Evolutionary conservation across 73 alveolate species (phyloP).

Genomic region (Stentor coeruleus): DNA sequence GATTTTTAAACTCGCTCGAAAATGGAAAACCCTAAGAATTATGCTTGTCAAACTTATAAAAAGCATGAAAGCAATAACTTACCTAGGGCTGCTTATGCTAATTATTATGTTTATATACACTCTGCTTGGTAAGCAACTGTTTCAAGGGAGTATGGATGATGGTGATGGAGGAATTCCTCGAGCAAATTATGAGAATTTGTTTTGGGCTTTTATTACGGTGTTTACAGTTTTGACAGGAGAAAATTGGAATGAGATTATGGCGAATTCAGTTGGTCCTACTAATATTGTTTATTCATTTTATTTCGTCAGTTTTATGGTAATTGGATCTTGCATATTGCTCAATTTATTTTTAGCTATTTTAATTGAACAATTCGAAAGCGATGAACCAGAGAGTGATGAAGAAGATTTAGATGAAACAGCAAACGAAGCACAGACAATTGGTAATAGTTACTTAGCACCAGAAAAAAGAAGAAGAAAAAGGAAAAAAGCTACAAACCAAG

Average conservation of each 20-base stretch:
- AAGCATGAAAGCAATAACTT: slow-evolving; percentile 27
- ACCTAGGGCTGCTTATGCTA: slow-evolving; percentile 35
- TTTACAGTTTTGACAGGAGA: slow-evolving; percentile 57
- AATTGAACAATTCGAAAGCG: slow-evolving; percentile 83
- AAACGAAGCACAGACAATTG: slow-evolving; percentile 22
- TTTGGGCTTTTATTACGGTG: slow-evolving; percentile 30
- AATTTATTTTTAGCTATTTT: slow-evolving; percentile 91
- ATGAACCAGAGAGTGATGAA: neutral
- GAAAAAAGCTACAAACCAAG: neutral
- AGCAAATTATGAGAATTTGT: slow-evolving; percentile 16
- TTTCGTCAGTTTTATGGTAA: slow-evolving; percentile 85
- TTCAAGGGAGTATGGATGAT: slow-evolving; percentile 32
- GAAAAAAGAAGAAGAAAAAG: slow-evolving; percentile 17
- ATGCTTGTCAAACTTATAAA: neutral
- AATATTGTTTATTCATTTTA: slow-evolving; percentile 64
- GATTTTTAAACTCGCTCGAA: slow-evolving; percentile 43
- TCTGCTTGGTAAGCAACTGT: slow-evolving; percentile 41
- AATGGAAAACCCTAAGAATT: slow-evolving; percentile 36
- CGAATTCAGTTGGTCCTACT: slow-evolving; percentile 19
- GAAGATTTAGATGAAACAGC: slow-evolving; percentile 33
- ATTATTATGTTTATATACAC: slow-evolving; percentile 43
- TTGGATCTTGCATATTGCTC: slow-evolving; percentile 90
- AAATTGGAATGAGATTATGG: slow-evolving; percentile 54
- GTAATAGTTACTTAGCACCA: neutral
- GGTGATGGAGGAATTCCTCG: slow-evolving; percentile 5